Percentiles rank a stretch among this genome's conserved stretches.
These are phyloP conservation scores for Brasenia schreberi DNA, from an alignment of 164 flowering plant genomes.

Conservation along the genomic window DNA sequence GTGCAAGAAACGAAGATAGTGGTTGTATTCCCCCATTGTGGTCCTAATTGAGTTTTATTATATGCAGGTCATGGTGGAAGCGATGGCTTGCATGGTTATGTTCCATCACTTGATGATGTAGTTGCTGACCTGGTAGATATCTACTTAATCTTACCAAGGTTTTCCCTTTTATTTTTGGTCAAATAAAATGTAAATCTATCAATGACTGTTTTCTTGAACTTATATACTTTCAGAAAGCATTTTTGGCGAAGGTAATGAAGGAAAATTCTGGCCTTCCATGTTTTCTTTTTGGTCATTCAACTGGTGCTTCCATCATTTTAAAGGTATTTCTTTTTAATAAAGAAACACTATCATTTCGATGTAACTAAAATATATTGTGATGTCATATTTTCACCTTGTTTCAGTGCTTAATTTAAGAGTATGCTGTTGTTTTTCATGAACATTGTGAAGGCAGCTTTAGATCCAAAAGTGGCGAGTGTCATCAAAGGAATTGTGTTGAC, in stretches of 20 bases:
- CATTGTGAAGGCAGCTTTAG: slow-evolving; percentile 42
- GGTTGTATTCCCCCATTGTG: background rate
- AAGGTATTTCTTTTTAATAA: slow-evolving; percentile 29
- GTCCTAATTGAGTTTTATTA: background rate
- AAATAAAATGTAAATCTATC: too few relatives aligned
- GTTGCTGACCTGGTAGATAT: slow-evolving; percentile 49
- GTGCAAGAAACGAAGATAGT: background rate
- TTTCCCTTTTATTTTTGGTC: background rate
- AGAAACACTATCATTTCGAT: background rate
- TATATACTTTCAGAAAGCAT: slow-evolving; percentile 35
- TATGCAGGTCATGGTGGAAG: slow-evolving; percentile 84
- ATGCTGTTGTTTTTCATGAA: background rate
- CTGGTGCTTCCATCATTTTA: slow-evolving; percentile 74
- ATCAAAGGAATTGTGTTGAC: slow-evolving; percentile 57
- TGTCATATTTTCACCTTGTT: background rate
- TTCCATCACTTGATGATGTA: slow-evolving; percentile 67
- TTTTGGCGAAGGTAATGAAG: slow-evolving; percentile 40
- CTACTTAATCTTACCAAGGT: background rate
- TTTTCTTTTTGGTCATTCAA: slow-evolving; percentile 89
- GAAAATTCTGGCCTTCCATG: slow-evolving; percentile 75
- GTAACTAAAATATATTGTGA: too few relatives aligned
- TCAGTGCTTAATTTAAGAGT: background rate
- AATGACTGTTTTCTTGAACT: background rate
- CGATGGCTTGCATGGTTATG: slow-evolving; percentile 86
- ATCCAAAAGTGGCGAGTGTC: slow-evolving; percentile 43